Conservation (phyloP, 129 eudicot genomes). For the Deinandra increscens region DNA sequence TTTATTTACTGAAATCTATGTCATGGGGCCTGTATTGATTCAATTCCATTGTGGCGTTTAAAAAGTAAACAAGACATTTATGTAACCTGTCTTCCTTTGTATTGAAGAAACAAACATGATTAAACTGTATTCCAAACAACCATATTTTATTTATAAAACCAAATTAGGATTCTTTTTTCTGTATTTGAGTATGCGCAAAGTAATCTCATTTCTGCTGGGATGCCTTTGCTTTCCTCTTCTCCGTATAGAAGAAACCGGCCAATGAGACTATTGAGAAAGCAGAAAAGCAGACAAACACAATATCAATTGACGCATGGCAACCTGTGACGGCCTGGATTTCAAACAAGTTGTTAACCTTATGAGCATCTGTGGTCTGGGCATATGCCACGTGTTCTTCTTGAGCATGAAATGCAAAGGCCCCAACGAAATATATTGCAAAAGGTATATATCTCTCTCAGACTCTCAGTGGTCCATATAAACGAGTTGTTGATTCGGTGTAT, state of each 20-base stretch:
- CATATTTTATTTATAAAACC: conserved; percentile 1
- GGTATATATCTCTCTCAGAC: conserved; percentile 53
- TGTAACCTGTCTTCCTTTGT: conserved; percentile 16
- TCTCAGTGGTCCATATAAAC: conserved; percentile 39
- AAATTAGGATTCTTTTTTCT: neutral
- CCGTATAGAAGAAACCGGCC: conserved; percentile 68
- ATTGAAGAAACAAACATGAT: neutral
- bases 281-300: conserved; percentile 53
- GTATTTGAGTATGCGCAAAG: neutral
- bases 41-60: neutral
- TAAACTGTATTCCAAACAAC: conserved; percentile 5
- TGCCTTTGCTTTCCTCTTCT: conserved; percentile 57
- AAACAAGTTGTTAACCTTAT: conserved; percentile 38
- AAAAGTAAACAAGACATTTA: neutral
- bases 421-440: conserved; percentile 47
- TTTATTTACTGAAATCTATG: neutral
- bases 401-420: conserved; percentile 48
- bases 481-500: conserved; percentile 43
- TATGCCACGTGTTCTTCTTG: conserved; percentile 37
- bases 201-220: conserved; percentile 37
- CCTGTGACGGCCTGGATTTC: conserved; percentile 51
- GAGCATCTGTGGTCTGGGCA: conserved; percentile 47
- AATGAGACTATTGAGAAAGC: conserved; percentile 58
- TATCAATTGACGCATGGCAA: conserved; percentile 51
- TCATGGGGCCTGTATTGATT: neutral